A percentile compares a stretch with the other conserved stretches of the same genome.
These are phyloP conservation scores for Saccharomycopsis capsularis DNA, from an alignment of 805 yeast genomes.

Conservation along the genomic window DNA sequence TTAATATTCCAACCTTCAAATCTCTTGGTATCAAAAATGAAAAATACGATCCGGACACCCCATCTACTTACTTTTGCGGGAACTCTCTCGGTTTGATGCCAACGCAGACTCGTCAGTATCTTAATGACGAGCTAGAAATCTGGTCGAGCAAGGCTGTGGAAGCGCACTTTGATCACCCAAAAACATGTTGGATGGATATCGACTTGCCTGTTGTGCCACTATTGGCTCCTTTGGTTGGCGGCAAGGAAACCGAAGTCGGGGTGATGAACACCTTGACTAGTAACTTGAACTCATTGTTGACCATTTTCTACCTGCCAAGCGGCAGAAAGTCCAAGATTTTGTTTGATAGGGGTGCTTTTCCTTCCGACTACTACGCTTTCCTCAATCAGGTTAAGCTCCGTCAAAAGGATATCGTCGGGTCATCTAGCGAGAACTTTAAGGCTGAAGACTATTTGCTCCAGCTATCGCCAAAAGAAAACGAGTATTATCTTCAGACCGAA, in stretches of 20 bases:
- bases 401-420: constrained; percentile 33
- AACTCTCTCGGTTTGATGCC: constrained; percentile 96
- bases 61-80: constrained; percentile 70
- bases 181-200: constrained; percentile 75
- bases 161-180: constrained; percentile 71
- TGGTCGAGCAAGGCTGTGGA: constrained; percentile 82
- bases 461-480: constrained; percentile 52
- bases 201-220: constrained; percentile 70
- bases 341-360: constrained; percentile 84
- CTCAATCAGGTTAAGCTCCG: constrained; percentile 61
- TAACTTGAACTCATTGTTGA: constrained; percentile 67
- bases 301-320: constrained; percentile 67
- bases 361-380: constrained; percentile 86
- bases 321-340: constrained; percentile 58
- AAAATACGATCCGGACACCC: constrained; percentile 10
- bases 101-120: constrained; percentile 44
- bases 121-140: constrained; percentile 64
- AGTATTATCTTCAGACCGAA: constrained; percentile 50
- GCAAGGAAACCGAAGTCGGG: constrained; percentile 68
- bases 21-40: constrained; percentile 44
- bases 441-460: constrained; percentile 53
- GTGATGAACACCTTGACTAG: constrained; percentile 81
- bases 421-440: constrained; percentile 16
- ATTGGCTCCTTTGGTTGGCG: constrained; percentile 73
- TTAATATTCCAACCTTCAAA: constrained; percentile 59